These are phyloP conservation scores for Talaromyces rugulosus DNA, from an alignment of 2,329 filamentous ascomycete species.

Conservation along the genomic window DNA sequence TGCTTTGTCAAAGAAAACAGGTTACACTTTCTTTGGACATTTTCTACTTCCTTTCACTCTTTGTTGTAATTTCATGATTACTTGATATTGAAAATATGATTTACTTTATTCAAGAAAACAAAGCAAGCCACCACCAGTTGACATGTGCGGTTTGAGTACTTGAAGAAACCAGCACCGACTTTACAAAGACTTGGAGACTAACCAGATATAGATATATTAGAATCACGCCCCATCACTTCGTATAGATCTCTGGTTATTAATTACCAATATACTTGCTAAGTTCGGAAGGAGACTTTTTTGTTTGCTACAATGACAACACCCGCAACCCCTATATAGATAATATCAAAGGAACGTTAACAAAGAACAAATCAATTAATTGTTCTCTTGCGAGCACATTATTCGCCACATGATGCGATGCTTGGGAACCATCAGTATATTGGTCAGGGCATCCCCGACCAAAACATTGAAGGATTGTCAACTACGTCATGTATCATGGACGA, in stretches of 20 bases:
- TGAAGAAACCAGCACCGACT: neutral
- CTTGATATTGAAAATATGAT: neutral
- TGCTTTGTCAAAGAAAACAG: neutral
- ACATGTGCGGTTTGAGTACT: neutral
- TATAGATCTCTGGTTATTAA: neutral
- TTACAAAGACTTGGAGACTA: neutral
- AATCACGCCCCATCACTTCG: neutral
- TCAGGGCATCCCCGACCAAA: neutral
- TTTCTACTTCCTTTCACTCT: neutral
- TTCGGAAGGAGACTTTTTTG: too few relatives aligned
- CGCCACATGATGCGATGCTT: neutral
- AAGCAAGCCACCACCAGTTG: neutral
- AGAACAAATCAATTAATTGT: neutral
- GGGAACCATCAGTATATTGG: neutral
- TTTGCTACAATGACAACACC: too few relatives aligned
- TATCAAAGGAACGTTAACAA: neutral
- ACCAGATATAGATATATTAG: too few relatives aligned
- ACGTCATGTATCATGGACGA: neutral
- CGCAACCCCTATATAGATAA: neutral
- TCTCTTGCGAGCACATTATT: too few relatives aligned
- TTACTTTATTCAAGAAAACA: neutral
- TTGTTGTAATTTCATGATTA: neutral
- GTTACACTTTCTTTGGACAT: neutral
- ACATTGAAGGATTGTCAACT: neutral
- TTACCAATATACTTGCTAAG: neutral